A percentile compares a stretch with the other conserved stretches of the same genome.
These are phyloP conservation scores for Cryphonectria carpinicola DNA, from an alignment of 2,329 filamentous ascomycete species.

Conservation along the genomic window DNA sequence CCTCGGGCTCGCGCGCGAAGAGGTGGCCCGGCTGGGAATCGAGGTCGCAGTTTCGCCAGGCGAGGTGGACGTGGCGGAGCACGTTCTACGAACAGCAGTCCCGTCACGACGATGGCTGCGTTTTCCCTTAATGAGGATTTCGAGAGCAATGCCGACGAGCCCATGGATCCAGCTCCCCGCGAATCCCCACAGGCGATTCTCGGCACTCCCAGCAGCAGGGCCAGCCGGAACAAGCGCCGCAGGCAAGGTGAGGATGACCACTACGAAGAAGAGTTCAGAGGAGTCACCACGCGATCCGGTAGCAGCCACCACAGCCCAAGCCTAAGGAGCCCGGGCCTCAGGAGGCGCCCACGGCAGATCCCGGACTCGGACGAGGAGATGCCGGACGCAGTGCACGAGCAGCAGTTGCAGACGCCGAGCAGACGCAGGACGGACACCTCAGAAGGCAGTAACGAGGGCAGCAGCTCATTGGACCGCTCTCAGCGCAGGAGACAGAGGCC, in stretches of 20 bases:
- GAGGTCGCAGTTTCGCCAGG: slow-evolving; percentile 12
- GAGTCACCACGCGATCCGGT: slow-evolving; percentile 19
- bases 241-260: slow-evolving; percentile 19
- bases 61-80: slow-evolving; percentile 26
- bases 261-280: slow-evolving; percentile 20
- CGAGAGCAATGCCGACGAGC: slow-evolving; percentile 8
- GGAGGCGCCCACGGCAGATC: slow-evolving; percentile 18
- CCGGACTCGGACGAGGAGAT: slow-evolving; percentile 28
- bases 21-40: slow-evolving; percentile 16
- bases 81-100: slow-evolving; percentile 7
- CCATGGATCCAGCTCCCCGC: neutral
- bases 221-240: slow-evolving; percentile 24
- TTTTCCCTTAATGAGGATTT: slow-evolving; percentile 23
- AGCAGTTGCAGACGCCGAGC: neutral
- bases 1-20: slow-evolving; percentile 16
- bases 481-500: slow-evolving; percentile 29
- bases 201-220: slow-evolving; percentile 28
- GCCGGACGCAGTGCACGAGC: slow-evolving; percentile 13
- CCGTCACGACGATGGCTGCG: slow-evolving; percentile 23
- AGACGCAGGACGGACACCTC: neutral
- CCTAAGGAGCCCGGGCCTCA: slow-evolving; percentile 25
- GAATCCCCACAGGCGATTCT: slow-evolving; percentile 22
- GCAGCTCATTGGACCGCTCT: slow-evolving; percentile 25
- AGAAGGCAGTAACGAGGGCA: slow-evolving; percentile 25
- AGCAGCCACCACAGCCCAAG: slow-evolving; percentile 25